Conservation (phyloP, 495 filamentous ascomycete species). For the Podospora didyma region DNA sequence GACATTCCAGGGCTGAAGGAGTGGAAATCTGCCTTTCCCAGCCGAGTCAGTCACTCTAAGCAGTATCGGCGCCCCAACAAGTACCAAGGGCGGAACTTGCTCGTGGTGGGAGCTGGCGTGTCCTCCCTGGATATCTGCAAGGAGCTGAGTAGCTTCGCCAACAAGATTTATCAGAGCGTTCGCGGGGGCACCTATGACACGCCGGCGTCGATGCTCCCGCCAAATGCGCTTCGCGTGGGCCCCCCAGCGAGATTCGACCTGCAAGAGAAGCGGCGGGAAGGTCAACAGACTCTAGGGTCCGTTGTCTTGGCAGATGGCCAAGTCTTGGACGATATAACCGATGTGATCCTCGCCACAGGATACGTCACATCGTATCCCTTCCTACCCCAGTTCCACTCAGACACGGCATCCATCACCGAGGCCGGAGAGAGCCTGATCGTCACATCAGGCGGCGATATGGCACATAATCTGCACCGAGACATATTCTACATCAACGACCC, state of each 20-base stretch:
- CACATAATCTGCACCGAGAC: constrained; percentile 66
- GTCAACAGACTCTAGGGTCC: constrained; percentile 18
- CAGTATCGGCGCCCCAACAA: constrained; percentile 50
- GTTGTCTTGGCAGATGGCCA: constrained; percentile 31
- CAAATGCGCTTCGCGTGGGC: constrained; percentile 45
- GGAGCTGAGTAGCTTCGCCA: constrained; percentile 48
- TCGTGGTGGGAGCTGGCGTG: constrained; percentile 58
- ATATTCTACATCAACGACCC: constrained; percentile 66
- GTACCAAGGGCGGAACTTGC: constrained; percentile 47
- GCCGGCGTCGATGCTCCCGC: constrained; percentile 43
- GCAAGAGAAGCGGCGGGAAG: not conserved
- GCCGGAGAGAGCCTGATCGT: constrained; percentile 51
- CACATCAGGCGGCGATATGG: constrained; percentile 55
- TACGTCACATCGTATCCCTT: constrained; percentile 62
- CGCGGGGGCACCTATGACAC: constrained; percentile 56
- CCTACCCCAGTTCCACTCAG: constrained; percentile 44
- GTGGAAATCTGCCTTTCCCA: constrained; percentile 50
- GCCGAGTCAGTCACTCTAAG: constrained; percentile 56
- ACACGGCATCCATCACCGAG: constrained; percentile 20
- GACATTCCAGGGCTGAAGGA: constrained; percentile 50
- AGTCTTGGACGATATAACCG: constrained; percentile 49
- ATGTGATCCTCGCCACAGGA: constrained; percentile 59
- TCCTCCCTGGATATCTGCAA: constrained; percentile 59
- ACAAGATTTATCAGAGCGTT: constrained; percentile 54
- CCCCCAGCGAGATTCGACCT: constrained; percentile 38